These are phyloP conservation scores for Vanrija pseudolonga DNA, from an alignment of 1,284 basidiomycete genomes.

Conservation along the genomic window DNA sequence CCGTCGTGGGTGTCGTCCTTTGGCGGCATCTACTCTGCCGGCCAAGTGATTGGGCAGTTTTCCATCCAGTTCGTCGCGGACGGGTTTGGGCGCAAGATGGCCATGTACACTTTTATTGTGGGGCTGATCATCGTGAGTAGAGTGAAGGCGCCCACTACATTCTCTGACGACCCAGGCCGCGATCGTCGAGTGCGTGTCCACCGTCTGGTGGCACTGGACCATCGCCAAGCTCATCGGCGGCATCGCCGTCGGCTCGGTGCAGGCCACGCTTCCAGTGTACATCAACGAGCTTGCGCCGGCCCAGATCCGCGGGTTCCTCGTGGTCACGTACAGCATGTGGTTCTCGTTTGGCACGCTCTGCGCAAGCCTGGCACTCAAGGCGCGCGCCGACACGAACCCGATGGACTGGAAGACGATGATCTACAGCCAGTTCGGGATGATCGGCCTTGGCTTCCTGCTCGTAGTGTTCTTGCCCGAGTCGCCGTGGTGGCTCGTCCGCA, in stretches of 20 bases:
- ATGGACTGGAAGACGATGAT: no score
- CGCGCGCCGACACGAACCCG: no score
- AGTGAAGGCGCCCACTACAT: no score
- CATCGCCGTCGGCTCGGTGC: constrained; percentile 23
- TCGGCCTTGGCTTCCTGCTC: constrained; percentile 27
- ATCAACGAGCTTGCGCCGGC: constrained; percentile 22
- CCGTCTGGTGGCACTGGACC: constrained; percentile 20
- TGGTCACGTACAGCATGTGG: constrained; percentile 26
- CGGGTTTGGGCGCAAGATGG: constrained; percentile 22
- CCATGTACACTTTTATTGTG: no score
- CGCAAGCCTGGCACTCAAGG: constrained; percentile 11
- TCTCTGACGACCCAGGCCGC: constrained; percentile 6
- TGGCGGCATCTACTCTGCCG: constrained; percentile 26
- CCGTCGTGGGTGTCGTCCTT: constrained; percentile 24
- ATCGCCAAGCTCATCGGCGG: constrained; percentile 26
- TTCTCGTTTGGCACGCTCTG: constrained; percentile 19
- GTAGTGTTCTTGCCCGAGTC: constrained; percentile 34
- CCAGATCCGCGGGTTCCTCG: constrained; percentile 25
- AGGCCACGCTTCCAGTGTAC: constrained; percentile 25
- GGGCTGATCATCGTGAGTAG: constrained; percentile 17
- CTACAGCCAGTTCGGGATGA: constrained; percentile 31
- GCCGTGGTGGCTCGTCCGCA: constrained; percentile 31
- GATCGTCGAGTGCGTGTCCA: constrained; percentile 14
- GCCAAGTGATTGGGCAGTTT: constrained; percentile 12
- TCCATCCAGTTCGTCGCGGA: constrained; percentile 25